Percentiles rank a stretch among this genome's conserved stretches.
phyloP scores from a whole-genome alignment of 805 yeast species.

The Wickerhamiella cacticola region DNA sequence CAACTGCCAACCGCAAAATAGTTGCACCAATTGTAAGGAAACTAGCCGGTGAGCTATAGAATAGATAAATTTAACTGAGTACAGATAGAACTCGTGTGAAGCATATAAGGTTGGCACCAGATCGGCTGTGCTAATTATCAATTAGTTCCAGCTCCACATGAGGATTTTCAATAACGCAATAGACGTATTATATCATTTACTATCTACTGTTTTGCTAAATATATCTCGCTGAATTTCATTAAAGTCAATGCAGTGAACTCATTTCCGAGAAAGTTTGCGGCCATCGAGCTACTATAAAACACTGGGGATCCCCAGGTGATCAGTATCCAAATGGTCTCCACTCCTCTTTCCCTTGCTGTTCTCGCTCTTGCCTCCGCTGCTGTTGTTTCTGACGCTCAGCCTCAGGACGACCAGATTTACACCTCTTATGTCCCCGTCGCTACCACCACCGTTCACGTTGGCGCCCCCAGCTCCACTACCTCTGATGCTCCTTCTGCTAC shows the following conservation, averaged over 20 bases:
- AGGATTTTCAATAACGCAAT: not conserved
- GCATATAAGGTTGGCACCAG: too few relatives aligned
- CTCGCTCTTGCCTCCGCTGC: conserved; percentile 5
- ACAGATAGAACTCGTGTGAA: not conserved
- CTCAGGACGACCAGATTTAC: conserved; percentile 6
- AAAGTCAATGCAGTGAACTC: not conserved
- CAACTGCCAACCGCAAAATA: conserved; percentile 68
- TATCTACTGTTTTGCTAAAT: too few relatives aligned
- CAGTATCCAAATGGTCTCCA: conserved; percentile 6
- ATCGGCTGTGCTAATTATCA: too few relatives aligned
- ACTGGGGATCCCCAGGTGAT: not conserved
- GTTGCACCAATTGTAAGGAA: conserved; percentile 52
- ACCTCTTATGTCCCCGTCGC: conserved; percentile 7
- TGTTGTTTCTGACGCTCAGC: not conserved
- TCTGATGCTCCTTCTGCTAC: not conserved
- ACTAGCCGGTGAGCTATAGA: not conserved
- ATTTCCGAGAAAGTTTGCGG: not conserved
- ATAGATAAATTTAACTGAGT: too few relatives aligned
- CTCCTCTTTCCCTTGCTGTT: conserved; percentile 5
- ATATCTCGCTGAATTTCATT: too few relatives aligned
- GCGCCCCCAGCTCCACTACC: not conserved
- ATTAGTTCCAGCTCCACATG: too few relatives aligned
- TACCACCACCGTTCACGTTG: conserved; percentile 9
- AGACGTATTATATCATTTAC: too few relatives aligned
- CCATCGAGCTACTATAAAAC: not conserved